Evolutionary conservation across 495 filamentous ascomycete genomes (phyloP), one percentile per base, ranked within the genome.

Genomic region (Aspergillus baeticus): DNA sequence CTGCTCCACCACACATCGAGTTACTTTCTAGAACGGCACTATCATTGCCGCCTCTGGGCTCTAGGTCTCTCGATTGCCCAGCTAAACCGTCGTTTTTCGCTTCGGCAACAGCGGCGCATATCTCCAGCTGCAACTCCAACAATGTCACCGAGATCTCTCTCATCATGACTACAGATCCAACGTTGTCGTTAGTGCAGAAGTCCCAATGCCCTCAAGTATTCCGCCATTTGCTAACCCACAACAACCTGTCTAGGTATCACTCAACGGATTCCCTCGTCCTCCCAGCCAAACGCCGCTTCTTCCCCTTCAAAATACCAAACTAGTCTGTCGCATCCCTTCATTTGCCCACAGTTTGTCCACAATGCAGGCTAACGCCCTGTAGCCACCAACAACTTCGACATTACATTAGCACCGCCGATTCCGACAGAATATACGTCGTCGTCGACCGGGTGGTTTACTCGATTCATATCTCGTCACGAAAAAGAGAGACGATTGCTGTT

Each of bases 361-460:
- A 46, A 34, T 41, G 22, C 51, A 36, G 46, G 21, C 53, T 67
- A 56, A 63, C 63, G 22, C n/a, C 54, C 18, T 42, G 59, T 68
- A 96, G 92, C 59, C 94, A 98, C 70, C 89, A 86, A 77, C 94
- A 98, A 72, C 82, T 98, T 44, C 89, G 92, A 47, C 91, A 95
- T 61, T 85, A 96, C 59, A 87, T 98, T 64, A 93, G 88, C 69
- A 87, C 85, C 26, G 86, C 89, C 50, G 81, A 86, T 54, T 81
- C 84, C 20, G 83, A 91, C 71, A 69, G 84, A 59, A 81, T 98
- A 61, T 96, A 92, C 76, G 94, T 93, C 62, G 90, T 91, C 47
- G 83, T 81, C 63, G 85, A 87, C 47, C 70, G 81, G 60, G 82
- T 92, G 43, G 78, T 98, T 37, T 90, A 86, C 69, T 80, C 80